These are phyloP conservation scores for Neofusicoccum sp. DNA, from an alignment of 2,329 filamentous ascomycete genomes.

Conservation along the genomic window DNA sequence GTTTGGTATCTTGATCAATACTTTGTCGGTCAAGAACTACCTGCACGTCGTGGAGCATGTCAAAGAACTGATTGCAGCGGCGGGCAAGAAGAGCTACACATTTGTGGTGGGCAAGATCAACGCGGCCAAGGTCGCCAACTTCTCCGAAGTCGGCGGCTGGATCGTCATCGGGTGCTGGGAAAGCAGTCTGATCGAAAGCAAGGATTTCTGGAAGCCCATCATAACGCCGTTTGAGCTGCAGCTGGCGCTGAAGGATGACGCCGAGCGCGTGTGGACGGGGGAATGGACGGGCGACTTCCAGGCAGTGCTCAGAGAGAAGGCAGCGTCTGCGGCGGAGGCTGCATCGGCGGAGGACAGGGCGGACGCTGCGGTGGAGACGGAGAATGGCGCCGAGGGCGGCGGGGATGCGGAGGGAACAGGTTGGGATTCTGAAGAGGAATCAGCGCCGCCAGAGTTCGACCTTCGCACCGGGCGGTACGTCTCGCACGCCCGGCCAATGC, in stretches of 20 bases:
- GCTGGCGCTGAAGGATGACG: slow-evolving; percentile 71
- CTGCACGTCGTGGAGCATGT: slow-evolving; percentile 74
- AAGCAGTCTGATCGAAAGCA: slow-evolving; percentile 84
- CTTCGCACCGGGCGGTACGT: slow-evolving; percentile 82
- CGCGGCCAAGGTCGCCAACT: slow-evolving; percentile 93
- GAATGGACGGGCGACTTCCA: slow-evolving; percentile 89
- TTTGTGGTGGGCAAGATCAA: slow-evolving; percentile 97
- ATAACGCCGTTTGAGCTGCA: slow-evolving; percentile 94
- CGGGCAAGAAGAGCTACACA: slow-evolving; percentile 92
- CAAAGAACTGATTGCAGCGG: slow-evolving; percentile 67
- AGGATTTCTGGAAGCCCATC: slow-evolving; percentile 82
- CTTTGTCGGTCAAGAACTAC: slow-evolving; percentile 88
- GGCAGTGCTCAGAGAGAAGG: slow-evolving; percentile 53
- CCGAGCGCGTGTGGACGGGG: slow-evolving; percentile 77
- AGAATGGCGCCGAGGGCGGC: slow-evolving; percentile 22
- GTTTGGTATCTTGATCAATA: slow-evolving; percentile 94
- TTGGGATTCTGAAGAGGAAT: slow-evolving; percentile 68
- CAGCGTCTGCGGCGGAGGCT: slow-evolving; percentile 19
- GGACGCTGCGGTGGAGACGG: slow-evolving; percentile 21
- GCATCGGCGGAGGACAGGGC: slow-evolving; percentile 31
- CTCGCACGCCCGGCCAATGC: slow-evolving; percentile 72
- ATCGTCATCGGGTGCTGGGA: slow-evolving; percentile 98
- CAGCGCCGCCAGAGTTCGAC: slow-evolving; percentile 82
- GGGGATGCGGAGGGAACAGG: slow-evolving; percentile 41
- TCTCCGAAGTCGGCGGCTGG: slow-evolving; percentile 93